Base-by-base conservation (phyloP, 1,139 yeast species). In the Kodamaea sp. region DNA sequence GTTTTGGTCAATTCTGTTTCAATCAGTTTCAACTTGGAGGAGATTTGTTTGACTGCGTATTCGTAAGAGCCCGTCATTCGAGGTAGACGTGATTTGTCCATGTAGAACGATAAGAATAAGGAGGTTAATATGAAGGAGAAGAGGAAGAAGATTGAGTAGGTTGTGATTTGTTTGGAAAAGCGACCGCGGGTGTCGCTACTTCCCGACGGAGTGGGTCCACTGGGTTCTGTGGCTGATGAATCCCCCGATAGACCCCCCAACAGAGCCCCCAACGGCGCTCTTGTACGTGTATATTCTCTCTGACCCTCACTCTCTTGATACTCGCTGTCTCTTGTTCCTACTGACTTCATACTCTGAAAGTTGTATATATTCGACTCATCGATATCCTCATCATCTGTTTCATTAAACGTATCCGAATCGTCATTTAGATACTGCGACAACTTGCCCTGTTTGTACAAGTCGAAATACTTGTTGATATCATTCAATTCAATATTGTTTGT, bases 1-100 rank as follows among this genome's bases (percentile, higher is more conserved):
- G 63, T 39, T 29, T 50, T 46, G 15, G 49, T 44, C 12, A 57
- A 46, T 38, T 49, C 48, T 11, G 38, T 38, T 36, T 58, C 60
- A n/a, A 59, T 39, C 2, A 32, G 31, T 29, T 48, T 40, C 25
- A 59, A 52, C 32, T 53, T 51, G 7, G 20, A 15, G 20, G 20
- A 15, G 20, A 15, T 15, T 15, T 15, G 20, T 15, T 15, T 15
- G 20, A 15, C 20, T 3, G 20, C 20, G 20, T 15, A 15, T 15
- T 15, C 20, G 4, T 15, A 15, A 15, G 20, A 15, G 4, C 20
- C 20, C 3, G 20, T 15, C 20, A 15, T 15, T 15, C 20, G 4
- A 15, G 20, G 4, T 3, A 15, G 20, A 15, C 4, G 20, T 3
- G 20, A 15, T 3, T 15, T 15, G 20, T 15, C 20, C 4, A 4